A percentile compares a stretch with the other conserved stretches of the same genome.
phyloP scores from a whole-genome alignment of 176 grass and related monocot genomes.

The Aegilops speltoides region DNA sequence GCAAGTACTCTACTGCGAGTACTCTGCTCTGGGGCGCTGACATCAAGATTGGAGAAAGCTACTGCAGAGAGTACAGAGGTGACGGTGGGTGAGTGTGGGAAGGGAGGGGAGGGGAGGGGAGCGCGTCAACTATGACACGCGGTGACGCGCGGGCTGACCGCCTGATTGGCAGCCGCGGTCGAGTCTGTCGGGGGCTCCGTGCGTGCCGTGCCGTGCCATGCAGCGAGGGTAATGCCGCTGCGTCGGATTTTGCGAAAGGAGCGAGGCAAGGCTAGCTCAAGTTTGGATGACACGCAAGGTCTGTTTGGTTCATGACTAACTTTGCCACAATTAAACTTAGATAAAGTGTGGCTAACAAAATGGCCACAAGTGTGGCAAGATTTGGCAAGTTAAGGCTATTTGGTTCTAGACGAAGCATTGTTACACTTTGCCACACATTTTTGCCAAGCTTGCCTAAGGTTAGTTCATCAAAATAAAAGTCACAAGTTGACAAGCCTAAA shows the following conservation, averaged over 20 bases:
- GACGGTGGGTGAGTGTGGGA: neutral
- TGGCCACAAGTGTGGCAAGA: too few species aligned
- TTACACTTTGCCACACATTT: too few species aligned
- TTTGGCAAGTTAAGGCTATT: too few species aligned
- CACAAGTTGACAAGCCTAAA: too few species aligned
- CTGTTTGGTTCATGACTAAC: too few species aligned
- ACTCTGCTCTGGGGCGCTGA: neutral
- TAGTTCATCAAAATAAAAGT: too few species aligned
- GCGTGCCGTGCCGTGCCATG: neutral
- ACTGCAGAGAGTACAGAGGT: neutral
- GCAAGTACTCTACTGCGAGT: neutral
- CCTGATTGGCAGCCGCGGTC: slow-evolving; percentile 28
- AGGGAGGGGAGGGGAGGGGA: neutral
- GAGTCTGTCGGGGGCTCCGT: slow-evolving; percentile 26
- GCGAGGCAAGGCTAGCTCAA: neutral
- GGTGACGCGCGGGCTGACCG: neutral
- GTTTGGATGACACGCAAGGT: too few species aligned
- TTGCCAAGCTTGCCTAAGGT: too few species aligned
- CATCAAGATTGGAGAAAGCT: neutral
- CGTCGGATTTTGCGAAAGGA: slow-evolving; percentile 9
- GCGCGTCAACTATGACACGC: slow-evolving; percentile 31
- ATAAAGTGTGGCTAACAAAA: too few species aligned
- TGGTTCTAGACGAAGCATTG: too few species aligned
- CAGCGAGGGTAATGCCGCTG: neutral
- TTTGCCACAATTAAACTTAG: too few species aligned